A percentile compares a stretch with the other conserved stretches of the same genome.
Conservation (phyloP, 2,329 filamentous ascomycete genomes). For the Trichoderma asperellum region DNA sequence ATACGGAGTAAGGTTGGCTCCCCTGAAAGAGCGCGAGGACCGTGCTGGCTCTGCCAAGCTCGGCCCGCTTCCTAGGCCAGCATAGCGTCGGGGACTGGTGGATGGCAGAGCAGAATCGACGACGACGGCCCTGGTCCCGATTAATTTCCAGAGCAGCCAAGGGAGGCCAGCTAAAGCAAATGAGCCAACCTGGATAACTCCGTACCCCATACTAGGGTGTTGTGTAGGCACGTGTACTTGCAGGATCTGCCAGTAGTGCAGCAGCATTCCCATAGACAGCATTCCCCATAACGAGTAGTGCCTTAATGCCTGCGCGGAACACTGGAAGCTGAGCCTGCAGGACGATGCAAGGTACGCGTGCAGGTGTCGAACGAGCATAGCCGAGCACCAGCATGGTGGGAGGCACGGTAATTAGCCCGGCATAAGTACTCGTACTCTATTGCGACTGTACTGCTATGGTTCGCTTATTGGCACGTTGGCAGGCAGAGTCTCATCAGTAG, state of each 20-base stretch:
- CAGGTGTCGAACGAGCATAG: constrained; percentile 1
- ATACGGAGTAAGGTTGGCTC: constrained; percentile 18
- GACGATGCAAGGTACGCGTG: constrained; percentile 18
- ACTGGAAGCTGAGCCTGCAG: neutral
- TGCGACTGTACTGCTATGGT: neutral
- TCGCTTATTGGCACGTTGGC: neutral
- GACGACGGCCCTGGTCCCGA: constrained; percentile 17
- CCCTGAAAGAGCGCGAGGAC: constrained; percentile 22
- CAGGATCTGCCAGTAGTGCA: constrained; percentile 5
- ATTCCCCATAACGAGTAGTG: constrained; percentile 4
- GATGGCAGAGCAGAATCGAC: constrained; percentile 18
- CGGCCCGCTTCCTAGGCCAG: constrained; percentile 30
- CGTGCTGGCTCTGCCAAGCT: constrained; percentile 23
- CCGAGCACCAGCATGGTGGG: constrained; percentile 12
- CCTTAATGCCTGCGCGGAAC: neutral
- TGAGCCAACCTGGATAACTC: constrained; percentile 12
- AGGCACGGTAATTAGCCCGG: neutral
- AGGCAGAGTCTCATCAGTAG: constrained; percentile 17
- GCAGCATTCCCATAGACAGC: neutral
- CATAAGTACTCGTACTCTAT: neutral
- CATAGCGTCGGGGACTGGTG: constrained; percentile 22
- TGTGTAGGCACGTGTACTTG: constrained; percentile 8
- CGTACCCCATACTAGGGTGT: constrained; percentile 20
- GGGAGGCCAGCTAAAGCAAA: constrained; percentile 24
- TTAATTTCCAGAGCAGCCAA: constrained; percentile 27